Evolutionary conservation across 805 yeast genomes (phyloP).

Genomic region (Saturnispora silvae): DNA sequence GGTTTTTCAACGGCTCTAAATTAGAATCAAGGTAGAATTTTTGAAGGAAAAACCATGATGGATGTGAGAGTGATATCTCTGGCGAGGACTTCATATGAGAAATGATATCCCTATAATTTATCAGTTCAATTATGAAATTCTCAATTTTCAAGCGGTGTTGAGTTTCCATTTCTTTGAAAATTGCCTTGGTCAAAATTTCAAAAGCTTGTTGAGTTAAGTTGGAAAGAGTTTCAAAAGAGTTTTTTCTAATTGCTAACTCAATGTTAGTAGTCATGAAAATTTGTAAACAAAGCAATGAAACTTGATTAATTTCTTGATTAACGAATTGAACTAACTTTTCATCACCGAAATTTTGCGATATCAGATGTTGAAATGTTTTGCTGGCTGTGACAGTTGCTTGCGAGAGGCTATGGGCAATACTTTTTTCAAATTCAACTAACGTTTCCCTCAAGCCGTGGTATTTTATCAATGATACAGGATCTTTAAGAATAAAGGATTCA

Average conservation of each 20-base stretch:
- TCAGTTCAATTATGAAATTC: constrained; percentile 52
- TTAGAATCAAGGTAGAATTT: constrained; percentile 31
- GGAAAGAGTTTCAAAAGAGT: background rate
- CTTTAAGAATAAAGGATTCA: constrained; percentile 38
- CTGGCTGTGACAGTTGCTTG: constrained; percentile 25
- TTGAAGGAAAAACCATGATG: constrained; percentile 44
- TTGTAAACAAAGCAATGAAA: constrained; percentile 43
- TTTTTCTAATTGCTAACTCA: constrained; percentile 19
- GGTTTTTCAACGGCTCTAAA: constrained; percentile 16
- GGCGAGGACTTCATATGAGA: constrained; percentile 4
- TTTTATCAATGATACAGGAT: constrained; percentile 34
- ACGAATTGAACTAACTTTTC: constrained; percentile 27
- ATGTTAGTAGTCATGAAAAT: constrained; percentile 40
- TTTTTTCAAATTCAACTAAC: constrained; percentile 48
- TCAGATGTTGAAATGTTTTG: constrained; percentile 11
- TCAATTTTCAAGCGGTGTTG: constrained; percentile 39
- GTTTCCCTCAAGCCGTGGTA: constrained; percentile 45
- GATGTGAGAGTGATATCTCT: constrained; percentile 11
- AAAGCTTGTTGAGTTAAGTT: background rate
- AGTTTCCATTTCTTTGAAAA: constrained; percentile 16
- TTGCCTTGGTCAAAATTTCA: background rate
- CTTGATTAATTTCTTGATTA: constrained; percentile 42
- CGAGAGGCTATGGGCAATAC: constrained; percentile 40
- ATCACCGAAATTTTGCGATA: constrained; percentile 5
- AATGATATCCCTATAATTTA: constrained; percentile 43